Evolutionary conservation across 2,329 filamentous ascomycete species (phyloP), one percentile per base, ranked within the genome.

Genomic region (Colletotrichum sp.): DNA sequence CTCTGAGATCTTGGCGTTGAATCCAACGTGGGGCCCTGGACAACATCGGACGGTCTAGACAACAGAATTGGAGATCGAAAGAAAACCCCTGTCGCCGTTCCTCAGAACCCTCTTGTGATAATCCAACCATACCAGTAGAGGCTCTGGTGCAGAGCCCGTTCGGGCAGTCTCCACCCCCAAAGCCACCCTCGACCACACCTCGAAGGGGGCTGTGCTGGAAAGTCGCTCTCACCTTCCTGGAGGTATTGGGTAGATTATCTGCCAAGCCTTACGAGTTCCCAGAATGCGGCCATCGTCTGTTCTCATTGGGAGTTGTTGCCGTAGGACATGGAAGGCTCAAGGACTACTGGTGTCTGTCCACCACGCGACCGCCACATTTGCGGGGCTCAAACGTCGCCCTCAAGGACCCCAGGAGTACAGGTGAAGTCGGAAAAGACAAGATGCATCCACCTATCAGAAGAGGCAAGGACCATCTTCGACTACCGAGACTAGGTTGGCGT

Each of bases 141-240:
- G 18, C 28, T 36, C 16, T 39, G 21, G 36, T 26, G 24, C 21
- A 36, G 10, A 32, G 49, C 65, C 34, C 24, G 8, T 34, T 21
- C 62, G 5, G 24, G 34, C 55, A 24, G 39, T 60, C 24, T 34
- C 72, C 52, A 71, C 49, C 34, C 26, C 34, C 62, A 15, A 72
- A 30, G 63, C 44, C n/a, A 62, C 62, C 18, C 36, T 30, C 34
- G 3, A 62, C 36, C 57, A 63, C 36, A 7, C 26, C 10, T 70
- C 36, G 8, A 66, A 74, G 74, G 65, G 64, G 64, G 73, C 73
- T 76, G 70, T 65, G 65, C 57, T 55, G 28, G 6, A 57, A 59
- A 18, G 32, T 16, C 49, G 36, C 57, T 28, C 26, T 28, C 18
- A 32, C 21, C 70, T 32, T 63, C 39, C 34, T 59, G 32, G 21